Evolutionary conservation across 371 early-diverging fungal species (phyloP), one percentile per base, ranked within the genome.

Genomic region (Neoconidiobolus thromboides): DNA sequence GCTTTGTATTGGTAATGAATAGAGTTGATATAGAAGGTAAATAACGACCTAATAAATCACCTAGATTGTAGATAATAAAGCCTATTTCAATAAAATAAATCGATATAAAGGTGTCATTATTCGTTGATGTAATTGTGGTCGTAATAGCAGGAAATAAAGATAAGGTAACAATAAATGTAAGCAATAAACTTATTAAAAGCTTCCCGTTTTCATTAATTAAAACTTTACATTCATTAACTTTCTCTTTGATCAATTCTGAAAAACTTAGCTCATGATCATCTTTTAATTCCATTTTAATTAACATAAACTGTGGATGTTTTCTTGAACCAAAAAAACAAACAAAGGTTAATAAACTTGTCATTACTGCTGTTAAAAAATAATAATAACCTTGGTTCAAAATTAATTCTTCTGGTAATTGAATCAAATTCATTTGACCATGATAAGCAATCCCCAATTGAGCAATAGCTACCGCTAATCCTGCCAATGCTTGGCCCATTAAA

Each of bases 61-160:
- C 87, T 7, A 82, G 15, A 64, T 85, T 86, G 67, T 76, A 89
- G 4, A 77, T 55, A 49, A 89, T 67, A 64, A 87, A 89, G 62
- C 85, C 85, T 60, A 85, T 9, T 2, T 2, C n/a, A 3, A 44
- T n/a, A 72, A 6, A 84, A 81, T 26, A 83, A 73, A 69, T 88
- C 82, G 41, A 84, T 65, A 62, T 80, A 79, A 55, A 78, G 75
- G 48, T 71, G 71, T 42, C 74, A 66, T 37, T 64, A 72, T 15
- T 7, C 6, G 44, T 44, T 3, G 88, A 84, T 47, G 75, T 77
- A 63, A 87, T 81, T 10, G 78, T 69, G 0, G 82, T 73, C 0
- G 87, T 86, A 48, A 87, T 73, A 1, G 90, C 81, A 0, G 90
- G 90, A 68, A 83, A 89, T 12, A 89, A 63, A 39, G 79, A 72